Percentiles rank a stretch among this genome's conserved stretches.
Evolutionary conservation across 108 stramenopile species (phyloP).

Genomic region (Nannochloropsis granulata): DNA sequence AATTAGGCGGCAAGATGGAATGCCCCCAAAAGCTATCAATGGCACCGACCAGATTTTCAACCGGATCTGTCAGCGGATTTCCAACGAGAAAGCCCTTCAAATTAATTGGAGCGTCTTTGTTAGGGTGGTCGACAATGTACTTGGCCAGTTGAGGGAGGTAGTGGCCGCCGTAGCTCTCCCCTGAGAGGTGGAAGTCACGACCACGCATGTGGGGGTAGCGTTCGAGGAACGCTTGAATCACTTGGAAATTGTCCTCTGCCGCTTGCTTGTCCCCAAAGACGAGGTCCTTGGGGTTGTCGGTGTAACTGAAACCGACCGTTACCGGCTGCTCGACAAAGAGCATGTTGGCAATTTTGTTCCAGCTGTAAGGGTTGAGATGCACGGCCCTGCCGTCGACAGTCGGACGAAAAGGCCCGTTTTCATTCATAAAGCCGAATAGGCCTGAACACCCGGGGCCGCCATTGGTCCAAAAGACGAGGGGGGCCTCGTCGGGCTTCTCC

Average conservation of each 20-base stretch:
- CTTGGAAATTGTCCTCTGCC: constrained; percentile 18
- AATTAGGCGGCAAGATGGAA: constrained; percentile 45
- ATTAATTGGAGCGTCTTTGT: not conserved
- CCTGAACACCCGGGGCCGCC: constrained; percentile 42
- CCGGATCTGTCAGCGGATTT: constrained; percentile 38
- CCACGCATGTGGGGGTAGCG: not conserved
- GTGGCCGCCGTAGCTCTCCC: constrained; percentile 29
- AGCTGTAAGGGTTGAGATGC: constrained; percentile 35
- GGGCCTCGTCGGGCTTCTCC: constrained; percentile 9
- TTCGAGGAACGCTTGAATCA: constrained; percentile 8
- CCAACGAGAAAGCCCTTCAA: constrained; percentile 36
- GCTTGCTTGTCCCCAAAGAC: not conserved
- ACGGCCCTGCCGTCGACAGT: constrained; percentile 4
- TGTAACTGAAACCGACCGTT: not conserved
- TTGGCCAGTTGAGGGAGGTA: constrained; percentile 18
- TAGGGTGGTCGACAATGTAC: constrained; percentile 13
- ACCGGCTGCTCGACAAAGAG: not conserved
- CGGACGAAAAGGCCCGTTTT: constrained; percentile 39
- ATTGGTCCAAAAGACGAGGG: constrained; percentile 37
- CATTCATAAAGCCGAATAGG: constrained; percentile 38
- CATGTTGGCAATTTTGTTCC: constrained; percentile 34
- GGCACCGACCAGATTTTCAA: constrained; percentile 8
- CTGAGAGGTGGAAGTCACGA: constrained; percentile 4
- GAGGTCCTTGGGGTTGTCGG: not conserved
- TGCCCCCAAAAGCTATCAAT: constrained; percentile 28